Evolutionary conservation across 2,329 filamentous ascomycete species (phyloP).

Genomic region (Beauveria caledonica): DNA sequence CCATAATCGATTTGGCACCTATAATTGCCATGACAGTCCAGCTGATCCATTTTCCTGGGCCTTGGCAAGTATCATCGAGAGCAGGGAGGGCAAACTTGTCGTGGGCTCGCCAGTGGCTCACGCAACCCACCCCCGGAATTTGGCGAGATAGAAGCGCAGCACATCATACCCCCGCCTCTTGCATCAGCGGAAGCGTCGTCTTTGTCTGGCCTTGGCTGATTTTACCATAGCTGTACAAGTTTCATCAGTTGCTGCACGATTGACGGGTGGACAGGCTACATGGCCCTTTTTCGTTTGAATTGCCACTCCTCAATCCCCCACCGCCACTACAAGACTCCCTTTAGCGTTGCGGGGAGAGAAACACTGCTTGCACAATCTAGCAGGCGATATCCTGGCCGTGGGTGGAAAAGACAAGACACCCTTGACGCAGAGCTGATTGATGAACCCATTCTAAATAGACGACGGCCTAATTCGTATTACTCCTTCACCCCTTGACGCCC

Average conservation of each 20-base stretch:
- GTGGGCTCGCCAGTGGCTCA: not conserved
- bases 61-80: not conserved
- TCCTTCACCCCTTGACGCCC: constrained; percentile 4
- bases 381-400: not conserved
- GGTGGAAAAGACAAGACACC: not conserved
- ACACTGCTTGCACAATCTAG: not conserved
- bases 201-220: not conserved
- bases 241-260: not conserved
- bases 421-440: not conserved
- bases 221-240: not conserved
- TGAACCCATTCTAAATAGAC: not conserved
- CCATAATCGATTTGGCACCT: not conserved
- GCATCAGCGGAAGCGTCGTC: constrained; percentile 1
- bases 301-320: not conserved
- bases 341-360: not conserved
- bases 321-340: not conserved
- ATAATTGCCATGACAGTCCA: not conserved
- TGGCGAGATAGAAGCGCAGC: not conserved
- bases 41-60: not conserved
- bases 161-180: constrained; percentile 10
- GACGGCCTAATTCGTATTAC: not conserved
- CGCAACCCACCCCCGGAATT: constrained; percentile 4
- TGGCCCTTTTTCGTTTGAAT: not conserved
- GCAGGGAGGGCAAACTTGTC: not conserved
- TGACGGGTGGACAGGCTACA: too few species aligned